Evolutionary conservation across 805 yeast species (phyloP), one percentile per base, ranked within the genome.

Genomic region (Pichia nanzhaoensis): DNA sequence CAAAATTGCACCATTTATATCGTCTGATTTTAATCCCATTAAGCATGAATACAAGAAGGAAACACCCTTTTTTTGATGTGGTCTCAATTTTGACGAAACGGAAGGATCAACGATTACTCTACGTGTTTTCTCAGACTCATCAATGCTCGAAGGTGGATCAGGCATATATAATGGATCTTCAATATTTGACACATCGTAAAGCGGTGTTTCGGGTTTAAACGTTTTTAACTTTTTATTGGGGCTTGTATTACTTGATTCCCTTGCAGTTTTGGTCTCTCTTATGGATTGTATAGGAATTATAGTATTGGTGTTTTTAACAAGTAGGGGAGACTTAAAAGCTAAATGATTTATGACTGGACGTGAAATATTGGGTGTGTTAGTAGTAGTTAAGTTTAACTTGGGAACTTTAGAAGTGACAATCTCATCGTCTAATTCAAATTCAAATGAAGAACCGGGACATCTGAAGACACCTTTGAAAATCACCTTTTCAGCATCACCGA

Each of bases 1-100:
- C 36, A 93, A 63, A 5, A 93, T 65, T 2, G 91, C 90, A 0
- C 99, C 98, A 36, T 64, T 54, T 0, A 77, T 75, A 2, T 68
- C 66, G 18, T 64, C 64, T 4, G 71, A 73, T 21, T 74, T 66
- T 42, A 74, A 64, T 0, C 95, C 95, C 82, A 84, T 77, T 1
- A 90, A 74, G 54, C 96, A 86, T 46, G 84, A 83, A 58, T 87
- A 87, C 53, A 93, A 65, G 56, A 93, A 93, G 43, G 65, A 60
- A 0, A 91, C 85, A 2, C 96, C 99, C 51, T 84, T 90, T 13
- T 75, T 63, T 60, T 93, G 99, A 64, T 93, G 98, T 0, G 84
- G 82, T 22, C 98, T 69, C n/a, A 93, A 65, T 7, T 61, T 57
- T 22, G 64, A 60, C 0, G 77, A 65, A 1, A 85, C 53, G 0